These are phyloP conservation scores for Gynochthodes officinalis DNA, from an alignment of 257 asterid genomes.

Conservation along the genomic window DNA sequence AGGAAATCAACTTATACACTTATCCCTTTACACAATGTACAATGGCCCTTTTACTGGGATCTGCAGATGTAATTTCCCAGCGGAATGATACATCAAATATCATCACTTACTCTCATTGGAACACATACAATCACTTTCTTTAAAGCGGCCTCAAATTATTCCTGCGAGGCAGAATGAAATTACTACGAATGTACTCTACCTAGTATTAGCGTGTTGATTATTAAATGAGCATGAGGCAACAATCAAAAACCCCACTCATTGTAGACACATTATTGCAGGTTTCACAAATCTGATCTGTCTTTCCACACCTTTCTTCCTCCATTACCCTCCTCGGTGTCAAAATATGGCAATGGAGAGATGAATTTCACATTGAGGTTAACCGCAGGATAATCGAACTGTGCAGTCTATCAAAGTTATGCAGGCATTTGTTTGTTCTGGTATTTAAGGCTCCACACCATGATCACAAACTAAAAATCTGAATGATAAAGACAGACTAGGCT, in stretches of 20 bases:
- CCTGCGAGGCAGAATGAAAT: too few relatives aligned
- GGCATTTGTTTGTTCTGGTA: not conserved
- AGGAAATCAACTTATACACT: not conserved
- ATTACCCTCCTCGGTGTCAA: not conserved
- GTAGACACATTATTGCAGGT: not conserved
- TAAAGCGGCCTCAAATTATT: too few relatives aligned
- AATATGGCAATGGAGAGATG: not conserved
- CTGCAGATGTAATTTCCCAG: not conserved
- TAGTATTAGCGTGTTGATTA: too few relatives aligned
- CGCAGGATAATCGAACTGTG: not conserved
- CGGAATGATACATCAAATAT: not conserved
- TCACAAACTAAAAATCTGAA: conserved; percentile 66
- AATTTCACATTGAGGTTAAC: not conserved
- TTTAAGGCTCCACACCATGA: not conserved
- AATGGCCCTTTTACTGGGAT: not conserved
- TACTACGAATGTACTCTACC: too few relatives aligned
- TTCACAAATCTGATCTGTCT: not conserved
- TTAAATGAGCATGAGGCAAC: not conserved
- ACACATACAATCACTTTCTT: not conserved
- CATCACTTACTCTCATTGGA: not conserved
- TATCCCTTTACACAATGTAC: not conserved
- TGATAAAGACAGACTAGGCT: conserved; percentile 83
- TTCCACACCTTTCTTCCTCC: not conserved
- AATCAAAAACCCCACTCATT: not conserved
- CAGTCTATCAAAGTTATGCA: not conserved